Evolutionary conservation across 2,329 filamentous ascomycete genomes (phyloP), one percentile per base, ranked within the genome.

Genomic region (Stachybotrys chlorohalonatus): DNA sequence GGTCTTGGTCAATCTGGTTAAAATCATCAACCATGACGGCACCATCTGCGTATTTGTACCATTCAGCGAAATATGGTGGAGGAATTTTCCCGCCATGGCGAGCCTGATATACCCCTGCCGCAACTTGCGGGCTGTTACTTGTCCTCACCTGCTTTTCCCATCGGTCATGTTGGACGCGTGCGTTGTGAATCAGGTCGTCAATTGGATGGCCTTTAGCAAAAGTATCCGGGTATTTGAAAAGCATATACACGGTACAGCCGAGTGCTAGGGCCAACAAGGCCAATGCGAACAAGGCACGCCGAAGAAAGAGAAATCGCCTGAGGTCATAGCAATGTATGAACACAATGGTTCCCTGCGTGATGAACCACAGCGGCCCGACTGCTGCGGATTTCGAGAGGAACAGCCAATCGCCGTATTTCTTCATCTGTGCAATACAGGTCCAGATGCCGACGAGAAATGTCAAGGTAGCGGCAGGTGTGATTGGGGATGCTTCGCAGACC

Each of bases 31-130:
- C 83, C 52, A 95, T 75, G 53, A 82, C 75, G 0, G 91, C 87
- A n/a, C 80, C 75, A 57, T 80, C 81, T 6, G 90, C 89, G 63
- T 89, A 90, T 17, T 86, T 78, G 65, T 86, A 95, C 91, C 91
- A 96, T 60, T 85, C 84, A 62, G 91, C 87, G 62, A 95, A 96
- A 56, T 87, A 81, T 1, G 86, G 88, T 11, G 91, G 91, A 15
- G 91, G 90, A 31, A 83, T 74, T 56, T 90, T 81, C 13, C 83
- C 82, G 62, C 87, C 62, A 56, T 83, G 74, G 6, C 76, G 73
- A 51, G 79, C 73, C 51, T 72, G 71, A 60, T 83, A 83, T 54
- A 78, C 72, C 5, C 66, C 63, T 5, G 76, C 72, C 0, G 79
- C 80, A 8, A 76, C 67, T 1, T 67, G 67, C 3, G 81, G 64